Base-by-base conservation (phyloP, 768 basidiomycete species). In the Leccinellum luteum region DNA sequence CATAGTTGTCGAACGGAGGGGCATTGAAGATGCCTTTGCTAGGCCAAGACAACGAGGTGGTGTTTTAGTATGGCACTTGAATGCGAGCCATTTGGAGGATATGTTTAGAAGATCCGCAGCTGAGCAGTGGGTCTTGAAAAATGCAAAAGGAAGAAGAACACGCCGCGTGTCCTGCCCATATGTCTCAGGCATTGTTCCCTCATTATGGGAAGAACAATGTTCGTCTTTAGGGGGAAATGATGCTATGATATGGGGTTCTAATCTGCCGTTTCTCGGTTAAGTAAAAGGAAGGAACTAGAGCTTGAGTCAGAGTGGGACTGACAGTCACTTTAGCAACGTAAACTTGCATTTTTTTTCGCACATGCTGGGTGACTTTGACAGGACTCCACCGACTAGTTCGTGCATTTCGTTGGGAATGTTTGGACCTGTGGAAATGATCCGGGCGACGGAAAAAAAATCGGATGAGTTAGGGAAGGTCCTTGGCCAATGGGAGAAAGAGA, bases 141-240 rank as follows among this genome's bases (percentile, higher is more conserved):
- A 8, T 35, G 41, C n/a, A 43, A 43, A 43, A 19, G 19, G 41
- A 43, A 43, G 41, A 43, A 43, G 41, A 43, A 43, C 38, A 17
- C 38, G 38, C n/a, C 38, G 38, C 38, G n/a, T 41, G 41, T 5
- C 9, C 41, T 19, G 41, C 41, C 41, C 41, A 43, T 43, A 51
- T 60, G 64, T 67, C 66, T 66, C 64, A 61, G 54, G 3, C 66
- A 62, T 71, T 71, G 72, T 73, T 62, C 60, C 59, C 72, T 65
- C 21, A 17, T 66, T 72, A 68, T 64, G 66, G 72, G 31, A 73
- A 65, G 61, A 54, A 62, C 68, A 68, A 69, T 62, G 70, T 66
- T 57, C 65, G 44, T 54, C 45, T 58, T 61, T 58, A 57, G 62
- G 51, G 25, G 48, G 58, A 28, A 65, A 56, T 28, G 41, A 43